Conservation (phyloP, 129 eudicot genomes). For the Tagetes patula region DNA sequence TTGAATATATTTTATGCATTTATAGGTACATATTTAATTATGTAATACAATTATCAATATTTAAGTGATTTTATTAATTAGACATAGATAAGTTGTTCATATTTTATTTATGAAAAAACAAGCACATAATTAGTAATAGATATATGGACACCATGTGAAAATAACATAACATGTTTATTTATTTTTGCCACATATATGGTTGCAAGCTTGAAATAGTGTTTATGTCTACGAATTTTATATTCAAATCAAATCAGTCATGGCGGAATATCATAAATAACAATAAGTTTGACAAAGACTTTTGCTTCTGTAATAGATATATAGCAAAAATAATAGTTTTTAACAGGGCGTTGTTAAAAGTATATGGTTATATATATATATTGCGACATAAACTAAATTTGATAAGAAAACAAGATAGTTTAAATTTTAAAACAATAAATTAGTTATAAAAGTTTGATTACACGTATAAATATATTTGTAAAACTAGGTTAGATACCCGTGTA, state of each 20-base stretch:
- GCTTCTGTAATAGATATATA: not conserved
- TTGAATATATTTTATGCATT: not conserved
- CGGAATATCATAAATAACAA: constrained; percentile 10
- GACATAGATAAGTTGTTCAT: not conserved
- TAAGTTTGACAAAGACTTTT: constrained; percentile 1
- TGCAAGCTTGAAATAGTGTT: not conserved
- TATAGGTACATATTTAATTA: not conserved
- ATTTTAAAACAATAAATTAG: too few relatives aligned
- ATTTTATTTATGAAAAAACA: not conserved
- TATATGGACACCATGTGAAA: not conserved
- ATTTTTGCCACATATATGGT: constrained; percentile 17
- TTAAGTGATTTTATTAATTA: not conserved
- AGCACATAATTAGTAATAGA: not conserved
- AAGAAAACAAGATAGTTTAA: too few relatives aligned
- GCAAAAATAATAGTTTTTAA: too few relatives aligned
- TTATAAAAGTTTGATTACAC: too few relatives aligned
- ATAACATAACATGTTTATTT: not conserved
- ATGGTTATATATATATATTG: too few relatives aligned
- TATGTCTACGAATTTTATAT: not conserved
- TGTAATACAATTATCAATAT: too few relatives aligned
- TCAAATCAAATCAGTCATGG: not conserved
- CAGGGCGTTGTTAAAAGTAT: too few relatives aligned
- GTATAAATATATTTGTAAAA: too few relatives aligned
- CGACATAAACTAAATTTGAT: too few relatives aligned
- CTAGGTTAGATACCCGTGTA: too few relatives aligned